Conservation (phyloP, 768 basidiomycete genomes). For the Favolaschia claudopus region DNA sequence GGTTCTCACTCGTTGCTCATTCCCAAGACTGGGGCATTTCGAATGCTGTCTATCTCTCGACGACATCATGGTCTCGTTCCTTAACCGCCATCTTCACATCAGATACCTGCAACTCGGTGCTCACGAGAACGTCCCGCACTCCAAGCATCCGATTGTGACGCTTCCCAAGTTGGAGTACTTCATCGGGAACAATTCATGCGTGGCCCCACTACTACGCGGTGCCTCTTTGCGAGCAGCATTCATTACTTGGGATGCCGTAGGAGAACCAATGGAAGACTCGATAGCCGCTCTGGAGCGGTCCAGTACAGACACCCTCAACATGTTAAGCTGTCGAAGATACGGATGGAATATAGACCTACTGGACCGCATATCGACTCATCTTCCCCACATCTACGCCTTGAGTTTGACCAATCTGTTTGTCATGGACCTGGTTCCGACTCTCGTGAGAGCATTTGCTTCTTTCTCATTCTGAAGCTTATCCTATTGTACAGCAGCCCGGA, state of each 20-base stretch:
- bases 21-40: conserved; percentile 43
- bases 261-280: conserved; percentile 37
- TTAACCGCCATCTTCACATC: conserved; percentile 44
- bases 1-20: conserved; percentile 29
- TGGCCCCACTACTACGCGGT: conserved; percentile 35
- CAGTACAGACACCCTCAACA: conserved; percentile 41
- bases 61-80: conserved; percentile 38
- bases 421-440: conserved; percentile 38
- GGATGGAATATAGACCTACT: conserved; percentile 51
- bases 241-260: conserved; percentile 44
- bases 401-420: conserved; percentile 46
- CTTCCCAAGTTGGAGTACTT: conserved; percentile 46
- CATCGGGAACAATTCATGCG: conserved; percentile 42
- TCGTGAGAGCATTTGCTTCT: conserved; percentile 28
- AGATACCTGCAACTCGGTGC: conserved; percentile 44
- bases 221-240: conserved; percentile 44
- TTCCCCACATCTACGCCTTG: conserved; percentile 43
- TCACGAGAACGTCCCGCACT: not conserved
- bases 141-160: conserved; percentile 26
- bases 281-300: conserved; percentile 40
- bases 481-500: conserved; percentile 12
- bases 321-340: conserved; percentile 44
- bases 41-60: conserved; percentile 45
- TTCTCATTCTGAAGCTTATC: not conserved
- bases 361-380: conserved; percentile 38